These are phyloP conservation scores for Pisolithus thermaeus DNA, from an alignment of 1,284 basidiomycete genomes.

Conservation along the genomic window DNA sequence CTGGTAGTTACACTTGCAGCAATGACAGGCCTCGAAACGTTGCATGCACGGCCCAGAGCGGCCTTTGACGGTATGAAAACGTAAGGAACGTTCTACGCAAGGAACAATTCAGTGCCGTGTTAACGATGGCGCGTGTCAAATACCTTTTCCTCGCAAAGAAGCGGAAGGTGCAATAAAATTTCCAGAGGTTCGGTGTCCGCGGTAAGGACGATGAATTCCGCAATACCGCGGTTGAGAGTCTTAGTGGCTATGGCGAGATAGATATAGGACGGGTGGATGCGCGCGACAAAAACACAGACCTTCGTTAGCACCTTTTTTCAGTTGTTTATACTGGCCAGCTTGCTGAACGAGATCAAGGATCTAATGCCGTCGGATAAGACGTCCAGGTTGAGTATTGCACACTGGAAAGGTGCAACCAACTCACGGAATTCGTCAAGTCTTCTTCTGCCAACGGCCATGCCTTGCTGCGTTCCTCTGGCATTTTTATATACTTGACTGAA, in stretches of 20 bases:
- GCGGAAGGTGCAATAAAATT: conserved; percentile 94
- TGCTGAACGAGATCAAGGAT: conserved; percentile 89
- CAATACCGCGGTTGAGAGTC: conserved; percentile 97
- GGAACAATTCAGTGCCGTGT: neutral
- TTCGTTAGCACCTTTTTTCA: conserved; percentile 99
- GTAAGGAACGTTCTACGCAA: conserved; percentile 84
- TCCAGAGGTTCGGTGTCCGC: conserved; percentile 98
- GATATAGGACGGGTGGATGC: neutral
- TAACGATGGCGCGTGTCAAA: conserved; percentile 9
- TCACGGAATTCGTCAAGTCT: conserved; percentile 88
- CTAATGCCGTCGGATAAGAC: conserved; percentile 33
- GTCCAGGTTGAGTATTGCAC: conserved; percentile 1
- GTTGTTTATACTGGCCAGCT: conserved; percentile 89
- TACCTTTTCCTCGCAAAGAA: conserved; percentile 98
- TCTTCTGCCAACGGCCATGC: conserved; percentile 93
- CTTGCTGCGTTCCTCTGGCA: conserved; percentile 65
- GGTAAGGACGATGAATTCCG: conserved; percentile 97
- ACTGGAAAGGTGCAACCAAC: conserved; percentile 22
- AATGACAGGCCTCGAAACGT: conserved; percentile 94
- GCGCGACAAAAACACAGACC: conserved; percentile 38
- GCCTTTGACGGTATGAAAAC: conserved; percentile 94
- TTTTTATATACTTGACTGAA: conserved; percentile 27
- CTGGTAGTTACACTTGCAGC: conserved; percentile 94
- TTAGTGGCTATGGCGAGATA: conserved; percentile 66
- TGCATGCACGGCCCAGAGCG: conserved; percentile 93